A percentile compares a stretch with the other conserved stretches of the same genome.
These are phyloP conservation scores for Aspergillus sp. DNA, from an alignment of 2,329 filamentous ascomycete species.

Conservation along the genomic window DNA sequence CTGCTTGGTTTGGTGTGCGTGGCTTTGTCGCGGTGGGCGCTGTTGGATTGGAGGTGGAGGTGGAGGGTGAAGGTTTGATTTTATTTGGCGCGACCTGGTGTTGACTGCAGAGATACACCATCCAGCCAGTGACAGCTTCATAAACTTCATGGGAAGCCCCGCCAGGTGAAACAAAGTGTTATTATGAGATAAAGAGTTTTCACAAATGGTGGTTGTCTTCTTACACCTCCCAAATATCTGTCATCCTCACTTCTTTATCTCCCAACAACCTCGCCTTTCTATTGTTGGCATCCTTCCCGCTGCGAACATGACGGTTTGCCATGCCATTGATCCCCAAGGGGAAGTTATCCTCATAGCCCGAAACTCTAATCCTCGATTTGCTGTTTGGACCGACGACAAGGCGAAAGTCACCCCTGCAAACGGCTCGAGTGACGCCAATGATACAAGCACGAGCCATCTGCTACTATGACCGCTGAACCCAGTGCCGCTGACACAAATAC, in stretches of 20 bases:
- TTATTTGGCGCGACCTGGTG: no score
- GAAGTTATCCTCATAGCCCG: neutral
- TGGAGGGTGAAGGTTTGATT: constrained; percentile 35
- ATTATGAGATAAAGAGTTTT: no score
- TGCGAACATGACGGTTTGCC: neutral
- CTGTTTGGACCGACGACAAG: neutral
- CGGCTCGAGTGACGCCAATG: neutral
- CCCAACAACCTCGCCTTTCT: no score
- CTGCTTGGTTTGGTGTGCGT: constrained; percentile 33
- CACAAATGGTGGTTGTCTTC: no score
- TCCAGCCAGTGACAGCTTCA: no score
- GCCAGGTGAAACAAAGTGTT: no score
- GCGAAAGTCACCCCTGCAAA: neutral
- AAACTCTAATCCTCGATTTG: neutral
- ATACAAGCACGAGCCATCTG: neutral
- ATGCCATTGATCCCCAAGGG: constrained; percentile 4
- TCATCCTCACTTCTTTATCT: no score
- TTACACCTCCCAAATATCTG: no score
- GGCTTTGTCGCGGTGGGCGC: constrained; percentile 34
- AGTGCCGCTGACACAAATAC: no score
- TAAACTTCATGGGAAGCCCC: no score
- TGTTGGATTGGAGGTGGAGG: constrained; percentile 38
- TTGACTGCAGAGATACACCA: no score
- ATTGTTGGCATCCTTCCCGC: neutral
- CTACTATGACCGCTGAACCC: neutral